Conservation (phyloP, 371 early-diverging fungal genomes). For the Mortierella sp. region DNA sequence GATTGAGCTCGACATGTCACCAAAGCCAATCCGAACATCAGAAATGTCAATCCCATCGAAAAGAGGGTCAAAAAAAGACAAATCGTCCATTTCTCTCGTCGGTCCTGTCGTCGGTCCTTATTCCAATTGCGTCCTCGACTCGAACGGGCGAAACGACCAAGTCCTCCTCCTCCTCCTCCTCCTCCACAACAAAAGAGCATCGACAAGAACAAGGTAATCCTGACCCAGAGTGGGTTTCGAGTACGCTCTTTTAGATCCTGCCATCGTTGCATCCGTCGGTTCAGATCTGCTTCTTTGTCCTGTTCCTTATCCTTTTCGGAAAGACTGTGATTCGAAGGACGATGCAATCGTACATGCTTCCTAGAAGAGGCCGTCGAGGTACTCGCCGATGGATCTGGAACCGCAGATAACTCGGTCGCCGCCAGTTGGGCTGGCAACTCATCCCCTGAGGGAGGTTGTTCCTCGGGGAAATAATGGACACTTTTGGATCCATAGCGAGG, state of each 20-base stretch:
- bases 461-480: conserved; percentile 12
- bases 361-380: not conserved
- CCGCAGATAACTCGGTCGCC: no score
- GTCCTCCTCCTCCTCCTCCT: no score
- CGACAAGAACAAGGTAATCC: conserved; percentile 15
- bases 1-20: conserved; percentile 48
- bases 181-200: not conserved
- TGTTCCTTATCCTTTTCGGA: conserved; percentile 19
- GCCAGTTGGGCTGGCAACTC: not conserved
- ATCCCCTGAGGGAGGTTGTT: conserved; percentile 3
- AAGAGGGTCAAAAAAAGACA: conserved; percentile 69
- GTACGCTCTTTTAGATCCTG: conserved; percentile 4
- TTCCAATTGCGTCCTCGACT: conserved; percentile 12
- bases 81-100: conserved; percentile 88
- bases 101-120: conserved; percentile 68
- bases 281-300: conserved; percentile 29
- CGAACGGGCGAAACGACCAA: no score
- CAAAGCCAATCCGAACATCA: conserved; percentile 70
- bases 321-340: conserved; percentile 10
- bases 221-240: conserved; percentile 39
- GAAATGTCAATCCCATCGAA: conserved; percentile 63
- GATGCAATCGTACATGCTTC: conserved; percentile 5
- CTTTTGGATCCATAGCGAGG: conserved; percentile 30
- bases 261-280: conserved; percentile 12
- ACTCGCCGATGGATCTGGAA: not conserved